Evolutionary conservation across 1,284 basidiomycete species (phyloP), one percentile per base, ranked within the genome.

Genomic region (Leccinum subrobustum): DNA sequence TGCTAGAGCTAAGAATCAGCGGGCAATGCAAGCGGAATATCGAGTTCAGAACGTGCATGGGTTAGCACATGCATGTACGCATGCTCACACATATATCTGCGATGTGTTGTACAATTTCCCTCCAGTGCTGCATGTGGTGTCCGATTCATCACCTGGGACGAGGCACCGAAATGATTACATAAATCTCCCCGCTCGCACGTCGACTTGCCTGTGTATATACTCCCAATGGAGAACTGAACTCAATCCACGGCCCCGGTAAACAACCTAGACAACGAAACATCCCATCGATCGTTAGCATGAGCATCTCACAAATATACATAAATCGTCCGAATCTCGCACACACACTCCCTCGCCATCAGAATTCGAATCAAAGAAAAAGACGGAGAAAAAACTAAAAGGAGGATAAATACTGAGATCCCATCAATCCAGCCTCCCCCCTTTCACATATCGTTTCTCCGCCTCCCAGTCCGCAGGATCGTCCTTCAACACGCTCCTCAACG

Each of bases 401-500:
- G 42, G 18, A 50, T 25, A 29, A 12, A 9, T 52, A 27, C 3
- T 12, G 27, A 31, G 27, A 37, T 53, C 52, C 29, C 18, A 42
- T 67, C 52, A 73, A 58, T 71, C 69, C 3, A 73, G 20, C 23
- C 64, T 65, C 27, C 11, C 65, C 1, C 59, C 58, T 60, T 73
- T 71, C 29, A 27, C 44, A 31, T 63, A 55, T 18, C 68, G 68
- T 54, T 62, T 60, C 31, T 64, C 69, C 12, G 52, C 23, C n/a
- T 57, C 59, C 63, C 59, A 60, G 27, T 67, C 60, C 0, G 6
- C 37, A 12, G 64, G 44, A 14, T 68, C 67, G 12, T 72, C 71
- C 20, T 18, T 18, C 3, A 69, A 25, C 23, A 65, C 2, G 16
- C 47, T 60, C 9, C 58, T 56, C 18, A 73, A 48, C n/a, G 57